Base-by-base conservation (phyloP, 768 basidiomycete genomes). In the Mycena pura region DNA sequence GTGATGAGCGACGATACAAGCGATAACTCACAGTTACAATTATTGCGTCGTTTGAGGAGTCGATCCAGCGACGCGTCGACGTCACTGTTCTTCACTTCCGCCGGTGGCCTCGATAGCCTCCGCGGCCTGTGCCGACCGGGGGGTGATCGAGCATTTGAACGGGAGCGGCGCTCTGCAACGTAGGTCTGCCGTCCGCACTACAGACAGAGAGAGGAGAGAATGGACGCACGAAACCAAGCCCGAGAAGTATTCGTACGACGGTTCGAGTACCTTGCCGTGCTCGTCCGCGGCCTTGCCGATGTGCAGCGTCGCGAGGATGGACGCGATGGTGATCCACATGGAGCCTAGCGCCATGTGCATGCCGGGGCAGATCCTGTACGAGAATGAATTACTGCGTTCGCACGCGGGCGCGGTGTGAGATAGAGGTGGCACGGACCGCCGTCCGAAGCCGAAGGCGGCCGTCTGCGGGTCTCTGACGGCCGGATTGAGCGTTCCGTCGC, bases 81-180 rank as follows among this genome's bases (percentile, higher is more conserved):
- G 82, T 82, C 21, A 71, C 73, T 19, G 69, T 69, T 17, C 69
- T 80, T n/a, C n/a, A n/a, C n/a, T n/a, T n/a, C n/a, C n/a, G n/a
- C n/a, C n/a, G n/a, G 52, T 40, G 1, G 56, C 36, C 9, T 48
- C 14, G 27, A 59, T 51, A 8, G 44, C 31, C 29, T 17, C 13
- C n/a, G 27, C 36, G 6, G 56, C 39, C 32, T 51, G 21, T 21
- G 28, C 22, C 10, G 40, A 59, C 9, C 57, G 47, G 10, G 57
- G 48, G 6, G 22, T 36, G 11, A 59, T 59, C 6, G 22, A 45
- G 39, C 59, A 60, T 44, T 54, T 47, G 44, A 46, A 60, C 11
- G 59, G 51, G 4, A 46, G 43, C 13, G 59, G 58, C 11, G 17
- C 15, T 21, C 46, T 50, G 22, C 49, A 3, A 28, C n/a, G n/a